Percentiles rank a stretch among this genome's conserved stretches.
Evolutionary conservation across 1,284 basidiomycete genomes (phyloP).

Genomic region (Schizopora paradoxa): DNA sequence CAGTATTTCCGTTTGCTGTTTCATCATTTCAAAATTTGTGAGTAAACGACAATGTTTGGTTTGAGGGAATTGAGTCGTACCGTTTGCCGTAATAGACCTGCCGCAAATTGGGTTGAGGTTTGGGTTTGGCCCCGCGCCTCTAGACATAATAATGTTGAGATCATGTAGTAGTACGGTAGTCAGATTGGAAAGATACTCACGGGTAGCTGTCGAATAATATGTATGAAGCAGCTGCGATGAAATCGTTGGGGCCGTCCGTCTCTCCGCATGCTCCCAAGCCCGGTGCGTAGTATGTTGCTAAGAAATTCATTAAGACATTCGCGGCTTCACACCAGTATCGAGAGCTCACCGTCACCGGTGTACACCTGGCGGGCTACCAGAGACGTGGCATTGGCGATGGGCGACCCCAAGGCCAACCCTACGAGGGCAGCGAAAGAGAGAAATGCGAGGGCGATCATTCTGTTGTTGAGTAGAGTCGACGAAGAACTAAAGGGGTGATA

Average conservation of each 20-base stretch:
- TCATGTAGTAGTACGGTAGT: neutral
- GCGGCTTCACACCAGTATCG: no score
- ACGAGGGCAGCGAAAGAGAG: no score
- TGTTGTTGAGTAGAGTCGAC: no score
- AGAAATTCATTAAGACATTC: no score
- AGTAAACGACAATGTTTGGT: slow-evolving; percentile 1
- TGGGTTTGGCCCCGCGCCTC: slow-evolving; percentile 26
- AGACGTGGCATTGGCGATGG: no score
- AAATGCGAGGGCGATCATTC: no score
- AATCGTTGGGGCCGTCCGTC: slow-evolving; percentile 32
- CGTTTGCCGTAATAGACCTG: slow-evolving; percentile 25
- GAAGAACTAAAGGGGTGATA: no score
- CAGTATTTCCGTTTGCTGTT: slow-evolving; percentile 21
- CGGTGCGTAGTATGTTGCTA: slow-evolving; percentile 30
- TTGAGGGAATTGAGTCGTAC: slow-evolving; percentile 18
- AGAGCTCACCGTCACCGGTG: no score
- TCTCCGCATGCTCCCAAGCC: slow-evolving; percentile 41
- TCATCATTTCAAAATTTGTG: slow-evolving; percentile 5
- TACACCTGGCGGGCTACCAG: no score
- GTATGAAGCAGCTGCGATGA: slow-evolving; percentile 36
- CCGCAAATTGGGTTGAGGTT: slow-evolving; percentile 29
- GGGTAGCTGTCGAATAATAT: slow-evolving; percentile 35
- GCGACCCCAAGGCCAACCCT: no score
- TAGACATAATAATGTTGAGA: slow-evolving; percentile 21
- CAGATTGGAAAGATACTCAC: slow-evolving; percentile 16